Evolutionary conservation across 371 early-diverging fungal genomes (phyloP), one percentile per base, ranked within the genome.

Genomic region (Smittium culicis): DNA sequence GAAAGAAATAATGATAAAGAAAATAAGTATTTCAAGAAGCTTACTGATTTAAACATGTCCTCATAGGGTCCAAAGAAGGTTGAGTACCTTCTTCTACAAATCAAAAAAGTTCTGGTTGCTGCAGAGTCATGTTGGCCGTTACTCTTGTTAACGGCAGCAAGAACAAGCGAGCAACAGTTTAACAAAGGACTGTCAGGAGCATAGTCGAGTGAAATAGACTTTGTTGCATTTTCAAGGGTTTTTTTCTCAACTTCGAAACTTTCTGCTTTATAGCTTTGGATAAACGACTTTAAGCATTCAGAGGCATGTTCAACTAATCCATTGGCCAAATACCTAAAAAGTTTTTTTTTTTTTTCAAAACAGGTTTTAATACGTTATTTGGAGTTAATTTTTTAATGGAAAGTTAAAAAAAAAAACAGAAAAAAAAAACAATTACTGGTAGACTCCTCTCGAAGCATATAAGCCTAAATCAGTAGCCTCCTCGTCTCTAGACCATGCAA

Each of bases 391-490:
- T n/a, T n/a, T n/a, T n/a, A n/a, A n/a, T n/a, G n/a, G n/a, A n/a
- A n/a, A n/a, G n/a, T n/a, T 45, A 45, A 45, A 11, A 20, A 45
- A 5, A 45, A 11, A 45, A 11, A 45, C 20, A 20, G 20, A 20
- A 45, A 14, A 59, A 70, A 85, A 74, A 2, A 86, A 84, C 56
- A 91, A 75, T 67, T 80, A 90, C 87, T 88, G 89, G 34, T 93
- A 78, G 24, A 89, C 88, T 14, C 83, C 85, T 32, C 95, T 86
- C 11, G 90, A 82, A 69, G 87, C 80, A 71, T 85, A 90, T 57
- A 87, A 76, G 1, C 95, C 94, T 54, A 79, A 76, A 67, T 85
- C 88, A 8, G 28, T 76, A 67, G 64, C 58, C 58, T 28, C 71
- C 8, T 72, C 68, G 33, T 82, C 81, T 32, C 74, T 72, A 24